A percentile compares a stretch with the other conserved stretches of the same genome.
phyloP scores from a whole-genome alignment of 1,284 basidiomycete genomes.

The Puccinia sorghi region DNA sequence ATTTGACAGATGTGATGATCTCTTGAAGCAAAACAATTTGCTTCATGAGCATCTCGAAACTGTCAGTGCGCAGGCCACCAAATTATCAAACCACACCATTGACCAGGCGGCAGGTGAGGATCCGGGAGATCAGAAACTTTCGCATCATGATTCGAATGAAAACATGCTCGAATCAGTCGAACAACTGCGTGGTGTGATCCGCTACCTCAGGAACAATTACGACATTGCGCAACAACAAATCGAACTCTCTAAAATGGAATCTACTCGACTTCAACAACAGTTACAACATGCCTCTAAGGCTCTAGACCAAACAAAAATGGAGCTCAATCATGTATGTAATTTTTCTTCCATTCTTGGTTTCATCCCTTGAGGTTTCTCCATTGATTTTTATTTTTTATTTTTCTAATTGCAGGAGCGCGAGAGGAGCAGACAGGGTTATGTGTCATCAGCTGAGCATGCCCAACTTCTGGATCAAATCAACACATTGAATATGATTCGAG shows the following conservation, averaged over 20 bases:
- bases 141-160: conserved; percentile 63
- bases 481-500: conserved; percentile 79
- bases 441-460: conserved; percentile 76
- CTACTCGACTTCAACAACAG: conserved; percentile 71
- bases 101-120: conserved; percentile 12
- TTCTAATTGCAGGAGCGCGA: conserved; percentile 71
- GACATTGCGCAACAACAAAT: conserved; percentile 84
- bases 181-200: conserved; percentile 76
- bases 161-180: conserved; percentile 62
- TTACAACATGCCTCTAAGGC: conserved; percentile 71
- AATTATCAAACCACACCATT: conserved; percentile 63
- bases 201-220: conserved; percentile 82
- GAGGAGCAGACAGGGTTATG: conserved; percentile 67
- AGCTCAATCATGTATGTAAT: conserved; percentile 54
- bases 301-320: conserved; percentile 68
- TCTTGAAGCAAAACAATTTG: conserved; percentile 73
- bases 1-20: conserved; percentile 67
- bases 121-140: conserved; percentile 62
- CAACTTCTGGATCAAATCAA: conserved; percentile 85
- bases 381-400: neutral
- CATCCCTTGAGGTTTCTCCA: neutral
- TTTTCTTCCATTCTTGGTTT: conserved; percentile 29
- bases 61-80: conserved; percentile 76
- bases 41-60: conserved; percentile 82
- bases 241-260: conserved; percentile 82